A percentile compares a stretch with the other conserved stretches of the same genome.
Evolutionary conservation across 2,329 filamentous ascomycete genomes (phyloP).

Genomic region (Trichoderma sp.): DNA sequence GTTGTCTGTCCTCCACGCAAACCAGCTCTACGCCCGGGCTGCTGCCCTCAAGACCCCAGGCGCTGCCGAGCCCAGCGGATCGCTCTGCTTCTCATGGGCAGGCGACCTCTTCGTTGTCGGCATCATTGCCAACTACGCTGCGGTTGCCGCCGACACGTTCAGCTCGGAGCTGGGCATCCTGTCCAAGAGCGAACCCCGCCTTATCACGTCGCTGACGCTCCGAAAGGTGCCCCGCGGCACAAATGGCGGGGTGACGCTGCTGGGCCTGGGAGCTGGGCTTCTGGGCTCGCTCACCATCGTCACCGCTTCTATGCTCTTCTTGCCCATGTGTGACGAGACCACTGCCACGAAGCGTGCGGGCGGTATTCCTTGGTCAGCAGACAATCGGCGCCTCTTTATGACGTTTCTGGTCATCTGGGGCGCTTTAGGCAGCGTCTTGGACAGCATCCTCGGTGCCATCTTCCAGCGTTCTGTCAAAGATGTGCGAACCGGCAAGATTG

Average conservation of each 20-base stretch:
- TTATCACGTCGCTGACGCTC: constrained; percentile 79
- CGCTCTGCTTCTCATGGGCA: constrained; percentile 60
- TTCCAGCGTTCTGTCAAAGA: constrained; percentile 88
- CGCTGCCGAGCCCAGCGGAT: constrained; percentile 42
- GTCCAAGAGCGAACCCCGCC: constrained; percentile 70
- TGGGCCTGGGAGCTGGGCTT: constrained; percentile 73
- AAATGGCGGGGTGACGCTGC: constrained; percentile 84
- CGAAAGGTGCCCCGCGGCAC: constrained; percentile 85
- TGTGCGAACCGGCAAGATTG: constrained; percentile 78
- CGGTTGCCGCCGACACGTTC: constrained; percentile 90
- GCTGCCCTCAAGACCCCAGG: constrained; percentile 43
- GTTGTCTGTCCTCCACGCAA: constrained; percentile 60
- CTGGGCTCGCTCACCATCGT: constrained; percentile 74
- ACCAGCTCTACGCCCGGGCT: constrained; percentile 57
- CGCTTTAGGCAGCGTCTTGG: constrained; percentile 76
- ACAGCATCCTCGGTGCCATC: constrained; percentile 83
- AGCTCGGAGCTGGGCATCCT: constrained; percentile 94
- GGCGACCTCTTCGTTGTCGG: constrained; percentile 66
- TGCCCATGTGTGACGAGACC: constrained; percentile 66
- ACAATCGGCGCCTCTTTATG: constrained; percentile 52
- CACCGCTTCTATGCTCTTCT: constrained; percentile 63
- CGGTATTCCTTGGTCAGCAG: constrained; percentile 52
- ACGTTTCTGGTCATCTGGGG: constrained; percentile 71
- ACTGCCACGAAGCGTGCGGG: constrained; percentile 45
- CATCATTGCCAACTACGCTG: constrained; percentile 82